A percentile compares a stretch with the other conserved stretches of the same genome.
Conservation (phyloP, 192 early-diverging fungal species). For the Backusella tuberculispora region DNA sequence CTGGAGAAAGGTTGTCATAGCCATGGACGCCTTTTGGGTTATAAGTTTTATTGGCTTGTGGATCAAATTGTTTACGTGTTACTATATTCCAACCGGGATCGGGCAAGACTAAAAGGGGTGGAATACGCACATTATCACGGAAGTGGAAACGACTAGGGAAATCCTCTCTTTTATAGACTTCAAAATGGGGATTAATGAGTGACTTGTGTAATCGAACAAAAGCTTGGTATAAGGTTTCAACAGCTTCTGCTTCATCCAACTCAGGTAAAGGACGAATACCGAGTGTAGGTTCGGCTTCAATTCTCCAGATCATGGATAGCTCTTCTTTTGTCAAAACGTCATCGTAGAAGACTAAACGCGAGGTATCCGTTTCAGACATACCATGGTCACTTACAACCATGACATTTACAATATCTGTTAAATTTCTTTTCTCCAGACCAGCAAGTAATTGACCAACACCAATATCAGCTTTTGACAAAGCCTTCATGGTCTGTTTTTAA, state of each 20-base stretch:
- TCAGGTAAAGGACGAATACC: constrained; percentile 56
- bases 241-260: constrained; percentile 38
- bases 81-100: constrained; percentile 66
- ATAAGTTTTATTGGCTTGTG: constrained; percentile 23
- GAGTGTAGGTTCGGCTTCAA: constrained; percentile 63
- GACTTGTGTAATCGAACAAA: constrained; percentile 25
- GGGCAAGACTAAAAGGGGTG: constrained; percentile 74
- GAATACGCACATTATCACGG: constrained; percentile 61
- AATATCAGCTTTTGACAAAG: constrained; percentile 56
- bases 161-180: constrained; percentile 75
- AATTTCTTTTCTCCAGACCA: constrained; percentile 58
- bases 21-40: constrained; percentile 74
- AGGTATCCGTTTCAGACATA: constrained; percentile 64
- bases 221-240: constrained; percentile 54
- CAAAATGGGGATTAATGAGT: constrained; percentile 48
- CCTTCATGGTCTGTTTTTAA: constrained; percentile 10
- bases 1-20: constrained; percentile 72
- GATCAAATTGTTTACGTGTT: constrained; percentile 41
- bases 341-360: constrained; percentile 74
- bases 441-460: constrained; percentile 63
- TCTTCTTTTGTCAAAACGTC: constrained; percentile 49
- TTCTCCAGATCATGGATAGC: constrained; percentile 47
- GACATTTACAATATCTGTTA: constrained; percentile 72
- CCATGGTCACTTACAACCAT: constrained; percentile 82
- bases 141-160: constrained; percentile 79